Conservation (phyloP, 352 stramenopile genomes). For the Phytopythium helicoides region DNA sequence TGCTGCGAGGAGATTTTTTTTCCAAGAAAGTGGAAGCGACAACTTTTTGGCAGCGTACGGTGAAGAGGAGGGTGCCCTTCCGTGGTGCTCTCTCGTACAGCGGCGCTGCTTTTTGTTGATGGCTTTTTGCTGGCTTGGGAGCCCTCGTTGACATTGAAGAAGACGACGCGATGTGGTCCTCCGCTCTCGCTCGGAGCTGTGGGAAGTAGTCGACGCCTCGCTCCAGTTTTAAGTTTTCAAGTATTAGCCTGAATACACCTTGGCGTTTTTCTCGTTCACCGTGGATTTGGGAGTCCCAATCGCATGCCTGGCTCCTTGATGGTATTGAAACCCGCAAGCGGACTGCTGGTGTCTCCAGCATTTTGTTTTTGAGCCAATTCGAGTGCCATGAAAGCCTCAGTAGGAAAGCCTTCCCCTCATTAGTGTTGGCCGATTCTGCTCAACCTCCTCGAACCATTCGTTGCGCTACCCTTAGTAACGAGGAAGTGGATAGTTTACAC, state of each 20-base stretch:
- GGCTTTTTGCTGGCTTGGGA: constrained; percentile 1
- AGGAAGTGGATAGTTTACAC: no score
- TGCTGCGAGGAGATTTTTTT: not conserved
- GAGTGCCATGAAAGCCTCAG: no score
- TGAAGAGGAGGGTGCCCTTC: constrained; percentile 25
- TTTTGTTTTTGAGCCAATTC: no score
- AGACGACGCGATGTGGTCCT: constrained; percentile 7
- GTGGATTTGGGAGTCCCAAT: no score
- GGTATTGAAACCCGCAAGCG: no score
- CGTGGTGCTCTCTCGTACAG: constrained; percentile 28
- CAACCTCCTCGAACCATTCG: no score
- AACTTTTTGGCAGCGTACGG: constrained; percentile 5
- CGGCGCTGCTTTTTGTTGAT: constrained; percentile 4
- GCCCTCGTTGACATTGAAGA: constrained; percentile 21
- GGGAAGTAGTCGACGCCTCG: not conserved
- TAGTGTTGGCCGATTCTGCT: no score
- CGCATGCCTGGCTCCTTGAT: no score
- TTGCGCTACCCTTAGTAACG: no score
- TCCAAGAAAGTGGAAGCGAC: not conserved
- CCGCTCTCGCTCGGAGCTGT: no score
- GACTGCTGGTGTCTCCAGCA: no score
- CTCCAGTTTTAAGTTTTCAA: constrained; percentile 6
- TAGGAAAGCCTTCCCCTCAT: no score
- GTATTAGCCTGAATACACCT: constrained; percentile 1
- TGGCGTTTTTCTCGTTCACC: constrained; percentile 8